phyloP scores from a whole-genome alignment of 768 basidiomycete species.

The Floccularia luteovirens region DNA sequence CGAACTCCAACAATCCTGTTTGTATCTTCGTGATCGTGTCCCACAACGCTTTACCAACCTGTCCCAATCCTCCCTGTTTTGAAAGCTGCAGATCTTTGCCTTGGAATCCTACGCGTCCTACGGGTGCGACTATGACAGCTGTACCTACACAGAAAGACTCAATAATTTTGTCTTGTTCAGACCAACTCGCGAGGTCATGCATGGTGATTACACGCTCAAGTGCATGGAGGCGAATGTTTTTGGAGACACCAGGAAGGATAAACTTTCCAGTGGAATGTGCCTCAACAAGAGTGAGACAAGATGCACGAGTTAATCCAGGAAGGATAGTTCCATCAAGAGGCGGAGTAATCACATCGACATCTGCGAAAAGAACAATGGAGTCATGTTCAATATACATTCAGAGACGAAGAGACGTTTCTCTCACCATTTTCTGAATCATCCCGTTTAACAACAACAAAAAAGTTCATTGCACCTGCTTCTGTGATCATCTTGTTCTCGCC shows the following conservation, averaged over 20 bases:
- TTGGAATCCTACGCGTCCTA: conserved; percentile 50
- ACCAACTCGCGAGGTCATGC: conserved; percentile 38
- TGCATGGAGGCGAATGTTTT: conserved; percentile 27
- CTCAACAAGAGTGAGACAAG: conserved; percentile 56
- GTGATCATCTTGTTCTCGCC: conserved; percentile 44
- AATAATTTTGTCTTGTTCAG: conserved; percentile 45
- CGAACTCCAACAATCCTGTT: conserved; percentile 53
- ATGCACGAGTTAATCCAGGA: conserved; percentile 86
- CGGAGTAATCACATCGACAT: conserved; percentile 73
- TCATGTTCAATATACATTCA: not conserved
- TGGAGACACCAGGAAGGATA: conserved; percentile 32
- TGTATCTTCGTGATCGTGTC: conserved; percentile 64
- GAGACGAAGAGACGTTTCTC: conserved; percentile 4
- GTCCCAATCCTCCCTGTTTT: conserved; percentile 35
- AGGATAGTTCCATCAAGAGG: conserved; percentile 83
- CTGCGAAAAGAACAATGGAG: conserved; percentile 32
- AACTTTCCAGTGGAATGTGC: conserved; percentile 45
- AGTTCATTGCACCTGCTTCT: conserved; percentile 76
- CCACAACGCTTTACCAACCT: conserved; percentile 58
- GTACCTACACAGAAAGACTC: conserved; percentile 81
- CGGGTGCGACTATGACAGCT: conserved; percentile 61
- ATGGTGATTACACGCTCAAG: conserved; percentile 59
- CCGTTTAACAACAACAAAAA: conserved; percentile 58
- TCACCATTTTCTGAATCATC: conserved; percentile 53
- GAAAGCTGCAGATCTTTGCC: conserved; percentile 42